These are phyloP conservation scores for Pythium biforme DNA, from an alignment of 352 stramenopile genomes.

Conservation along the genomic window DNA sequence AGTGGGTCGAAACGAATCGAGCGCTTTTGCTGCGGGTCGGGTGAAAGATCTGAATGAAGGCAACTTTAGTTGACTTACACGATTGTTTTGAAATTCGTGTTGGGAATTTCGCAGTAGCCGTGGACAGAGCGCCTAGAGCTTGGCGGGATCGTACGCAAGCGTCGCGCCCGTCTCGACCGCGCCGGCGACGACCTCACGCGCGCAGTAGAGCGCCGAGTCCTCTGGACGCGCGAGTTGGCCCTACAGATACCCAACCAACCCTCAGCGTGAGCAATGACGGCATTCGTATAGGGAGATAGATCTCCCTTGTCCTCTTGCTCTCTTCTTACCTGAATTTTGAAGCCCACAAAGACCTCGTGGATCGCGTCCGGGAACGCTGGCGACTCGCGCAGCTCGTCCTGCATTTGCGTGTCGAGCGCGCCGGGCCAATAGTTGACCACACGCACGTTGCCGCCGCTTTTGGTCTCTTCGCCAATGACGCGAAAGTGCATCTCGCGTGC, in stretches of 20 bases:
- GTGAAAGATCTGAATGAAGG: not conserved
- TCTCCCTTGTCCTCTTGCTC: too few species aligned
- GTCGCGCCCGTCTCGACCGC: conserved; percentile 1
- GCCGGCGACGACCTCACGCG: not conserved
- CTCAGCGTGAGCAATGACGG: too few species aligned
- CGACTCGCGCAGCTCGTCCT: conserved; percentile 55
- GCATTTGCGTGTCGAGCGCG: conserved; percentile 87
- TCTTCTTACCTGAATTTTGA: conserved; percentile 15
- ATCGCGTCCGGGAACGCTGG: not conserved
- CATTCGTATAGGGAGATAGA: too few species aligned
- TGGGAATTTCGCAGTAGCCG: too few species aligned
- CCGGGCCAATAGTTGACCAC: conserved; percentile 86
- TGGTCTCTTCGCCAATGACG: conserved; percentile 55
- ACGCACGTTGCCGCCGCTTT: conserved; percentile 26
- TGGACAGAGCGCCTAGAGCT: too few species aligned
- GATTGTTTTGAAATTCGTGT: too few species aligned
- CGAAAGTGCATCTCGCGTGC: conserved; percentile 86
- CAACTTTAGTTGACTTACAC: too few species aligned
- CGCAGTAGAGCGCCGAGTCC: conserved; percentile 11
- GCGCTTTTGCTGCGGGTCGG: not conserved
- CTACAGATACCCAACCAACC: not conserved
- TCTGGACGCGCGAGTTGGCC: conserved; percentile 8
- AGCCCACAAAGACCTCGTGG: conserved; percentile 8
- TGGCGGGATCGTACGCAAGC: not conserved
- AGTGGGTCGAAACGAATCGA: conserved; percentile 1